A percentile compares a stretch with the other conserved stretches of the same genome.
These are phyloP conservation scores for Kluyveromyces lactis DNA, from an alignment of 805 yeast genomes.

Conservation along the genomic window DNA sequence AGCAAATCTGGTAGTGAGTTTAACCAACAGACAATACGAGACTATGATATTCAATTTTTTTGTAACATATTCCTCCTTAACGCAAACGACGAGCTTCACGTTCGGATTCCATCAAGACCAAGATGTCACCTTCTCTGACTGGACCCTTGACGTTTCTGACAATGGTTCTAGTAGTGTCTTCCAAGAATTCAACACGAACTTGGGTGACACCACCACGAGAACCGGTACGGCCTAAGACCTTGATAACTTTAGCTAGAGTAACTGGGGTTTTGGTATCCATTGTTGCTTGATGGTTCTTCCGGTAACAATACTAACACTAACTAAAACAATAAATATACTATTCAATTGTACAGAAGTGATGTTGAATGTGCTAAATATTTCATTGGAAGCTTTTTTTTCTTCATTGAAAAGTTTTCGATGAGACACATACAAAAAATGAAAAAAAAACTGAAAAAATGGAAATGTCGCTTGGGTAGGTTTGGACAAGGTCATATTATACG, in stretches of 20 bases:
- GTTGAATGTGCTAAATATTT: no score
- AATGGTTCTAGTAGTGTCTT: slow-evolving; percentile 89
- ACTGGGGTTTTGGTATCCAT: slow-evolving; percentile 71
- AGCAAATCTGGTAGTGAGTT: no score
- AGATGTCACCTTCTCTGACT: slow-evolving; percentile 96
- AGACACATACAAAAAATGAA: no score
- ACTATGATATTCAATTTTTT: no score
- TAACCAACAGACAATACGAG: no score
- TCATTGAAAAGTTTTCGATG: no score
- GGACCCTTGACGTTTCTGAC: slow-evolving; percentile 98
- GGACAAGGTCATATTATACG: no score
- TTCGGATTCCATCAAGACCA: slow-evolving; percentile 99
- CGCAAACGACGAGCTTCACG: slow-evolving; percentile 98
- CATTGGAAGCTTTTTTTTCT: no score
- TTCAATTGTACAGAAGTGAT: no score
- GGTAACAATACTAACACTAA: no score
- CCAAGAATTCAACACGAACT: slow-evolving; percentile 95
- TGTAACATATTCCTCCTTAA: slow-evolving; percentile 31
- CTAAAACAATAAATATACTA: not conserved
- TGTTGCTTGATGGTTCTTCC: slow-evolving; percentile 13
- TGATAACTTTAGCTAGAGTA: slow-evolving; percentile 98
- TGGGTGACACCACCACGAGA: slow-evolving; percentile 99
- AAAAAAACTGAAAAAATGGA: no score
- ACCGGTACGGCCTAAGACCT: slow-evolving; percentile 99
- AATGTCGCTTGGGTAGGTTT: no score